Evolutionary conservation across 139 green algal genomes (phyloP).

Genomic region (Chlamydomonas sp.): DNA sequence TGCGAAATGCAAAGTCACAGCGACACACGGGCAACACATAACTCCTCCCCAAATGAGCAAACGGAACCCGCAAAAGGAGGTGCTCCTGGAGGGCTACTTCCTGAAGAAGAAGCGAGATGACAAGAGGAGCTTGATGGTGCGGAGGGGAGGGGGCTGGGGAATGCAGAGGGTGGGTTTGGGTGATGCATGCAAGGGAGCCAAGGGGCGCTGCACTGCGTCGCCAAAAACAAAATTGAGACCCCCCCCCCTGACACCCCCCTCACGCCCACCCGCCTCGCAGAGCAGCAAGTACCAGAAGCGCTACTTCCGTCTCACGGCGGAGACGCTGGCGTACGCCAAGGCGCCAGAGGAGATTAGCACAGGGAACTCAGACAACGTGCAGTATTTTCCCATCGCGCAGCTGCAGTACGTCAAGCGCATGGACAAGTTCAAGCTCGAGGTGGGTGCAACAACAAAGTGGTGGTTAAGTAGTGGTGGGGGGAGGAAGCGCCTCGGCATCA

Average conservation of each 20-base stretch:
- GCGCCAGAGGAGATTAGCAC: background rate
- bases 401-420: slow-evolving; percentile 8
- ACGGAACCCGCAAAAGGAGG: too few species aligned
- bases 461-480: background rate
- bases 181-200: background rate
- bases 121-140: slow-evolving; percentile 9
- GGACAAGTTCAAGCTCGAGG: slow-evolving; percentile 17
- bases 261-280: background rate
- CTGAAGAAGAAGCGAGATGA: slow-evolving; percentile 20
- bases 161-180: background rate
- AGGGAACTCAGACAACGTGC: background rate
- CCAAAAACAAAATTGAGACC: background rate
- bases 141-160: background rate
- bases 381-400: slow-evolving; percentile 16
- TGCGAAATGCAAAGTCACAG: too few species aligned
- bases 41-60: too few species aligned
- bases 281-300: slow-evolving; percentile 22
- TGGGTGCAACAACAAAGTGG: background rate
- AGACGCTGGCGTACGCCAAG: slow-evolving; percentile 20
- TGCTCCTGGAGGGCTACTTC: slow-evolving; percentile 12
- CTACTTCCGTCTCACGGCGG: slow-evolving; percentile 21
- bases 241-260: background rate
- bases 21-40: too few species aligned
- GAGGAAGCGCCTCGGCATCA: background rate
- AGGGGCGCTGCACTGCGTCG: background rate